A percentile compares a stretch with the other conserved stretches of the same genome.
Conservation (phyloP, 192 early-diverging fungal genomes). For the Diversispora eburnea region DNA sequence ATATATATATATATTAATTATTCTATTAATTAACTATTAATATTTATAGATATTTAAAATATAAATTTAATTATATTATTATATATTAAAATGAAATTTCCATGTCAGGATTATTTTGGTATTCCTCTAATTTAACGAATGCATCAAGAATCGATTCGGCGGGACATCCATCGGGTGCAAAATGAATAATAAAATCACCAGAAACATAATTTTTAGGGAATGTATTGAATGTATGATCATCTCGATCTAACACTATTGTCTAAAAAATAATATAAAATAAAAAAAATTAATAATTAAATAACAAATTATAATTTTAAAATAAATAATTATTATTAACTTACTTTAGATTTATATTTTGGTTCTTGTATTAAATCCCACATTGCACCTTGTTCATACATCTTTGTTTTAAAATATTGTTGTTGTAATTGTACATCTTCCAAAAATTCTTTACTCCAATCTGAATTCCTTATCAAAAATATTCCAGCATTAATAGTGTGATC, state of each 20-base stretch:
- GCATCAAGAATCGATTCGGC: constrained; percentile 40
- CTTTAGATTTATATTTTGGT: constrained; percentile 33
- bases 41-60: too few species aligned
- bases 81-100: too few species aligned
- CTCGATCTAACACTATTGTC: constrained; percentile 37
- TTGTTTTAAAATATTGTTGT: constrained; percentile 33
- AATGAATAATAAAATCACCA: constrained; percentile 57
- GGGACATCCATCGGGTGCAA: constrained; percentile 53
- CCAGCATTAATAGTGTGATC: constrained; percentile 60
- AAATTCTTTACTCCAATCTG: constrained; percentile 46
- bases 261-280: constrained; percentile 23
- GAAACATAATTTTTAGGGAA: constrained; percentile 44
- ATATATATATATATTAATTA: too few species aligned
- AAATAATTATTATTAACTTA: constrained; percentile 19
- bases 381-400: constrained; percentile 52
- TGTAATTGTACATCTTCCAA: constrained; percentile 41
- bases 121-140: too few species aligned
- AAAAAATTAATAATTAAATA: too few species aligned
- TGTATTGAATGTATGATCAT: constrained; percentile 57
- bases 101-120: too few species aligned
- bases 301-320: background rate
- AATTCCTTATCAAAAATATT: constrained; percentile 57
- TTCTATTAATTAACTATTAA: too few species aligned
- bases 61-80: too few species aligned
- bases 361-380: constrained; percentile 53